Conservation (phyloP, 129 eudicot genomes). For the Artemisia annua region DNA sequence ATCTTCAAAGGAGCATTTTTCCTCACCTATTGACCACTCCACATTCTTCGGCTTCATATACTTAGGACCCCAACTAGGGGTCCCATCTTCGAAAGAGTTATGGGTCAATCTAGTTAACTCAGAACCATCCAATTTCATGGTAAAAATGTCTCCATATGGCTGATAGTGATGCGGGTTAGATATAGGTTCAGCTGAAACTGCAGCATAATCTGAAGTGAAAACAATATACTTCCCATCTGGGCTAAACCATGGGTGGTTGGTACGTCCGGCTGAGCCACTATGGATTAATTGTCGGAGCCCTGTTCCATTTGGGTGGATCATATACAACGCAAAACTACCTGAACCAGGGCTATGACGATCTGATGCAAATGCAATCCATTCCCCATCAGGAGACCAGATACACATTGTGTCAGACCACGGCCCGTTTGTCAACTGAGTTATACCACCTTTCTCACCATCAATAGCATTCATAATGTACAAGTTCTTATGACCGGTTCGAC, state of each 20-base stretch:
- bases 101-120: slow-evolving; percentile 48
- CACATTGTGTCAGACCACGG: slow-evolving; percentile 78
- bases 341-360: slow-evolving; percentile 76
- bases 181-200: slow-evolving; percentile 81
- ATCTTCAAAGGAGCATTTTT: slow-evolving; percentile 66
- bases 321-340: slow-evolving; percentile 66
- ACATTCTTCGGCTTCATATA: slow-evolving; percentile 44
- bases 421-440: too few relatives aligned
- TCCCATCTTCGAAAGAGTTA: slow-evolving; percentile 83
- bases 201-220: slow-evolving; percentile 84
- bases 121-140: slow-evolving; percentile 59
- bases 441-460: slow-evolving; percentile 58
- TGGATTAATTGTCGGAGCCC: slow-evolving; percentile 68
- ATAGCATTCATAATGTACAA: slow-evolving; percentile 78
- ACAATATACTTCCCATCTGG: slow-evolving; percentile 65
- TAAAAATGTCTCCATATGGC: slow-evolving; percentile 82
- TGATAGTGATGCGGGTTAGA: slow-evolving; percentile 78
- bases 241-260: slow-evolving; percentile 87
- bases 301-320: slow-evolving; percentile 86
- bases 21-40: slow-evolving; percentile 43
- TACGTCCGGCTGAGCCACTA: slow-evolving; percentile 67
- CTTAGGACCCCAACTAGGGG: slow-evolving; percentile 62
- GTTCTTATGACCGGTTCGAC: slow-evolving; percentile 78
- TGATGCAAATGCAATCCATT: slow-evolving; percentile 77
- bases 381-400: slow-evolving; percentile 91